Evolutionary conservation across 2,329 filamentous ascomycete species (phyloP).

Genomic region (Colletotrichum somersetense): DNA sequence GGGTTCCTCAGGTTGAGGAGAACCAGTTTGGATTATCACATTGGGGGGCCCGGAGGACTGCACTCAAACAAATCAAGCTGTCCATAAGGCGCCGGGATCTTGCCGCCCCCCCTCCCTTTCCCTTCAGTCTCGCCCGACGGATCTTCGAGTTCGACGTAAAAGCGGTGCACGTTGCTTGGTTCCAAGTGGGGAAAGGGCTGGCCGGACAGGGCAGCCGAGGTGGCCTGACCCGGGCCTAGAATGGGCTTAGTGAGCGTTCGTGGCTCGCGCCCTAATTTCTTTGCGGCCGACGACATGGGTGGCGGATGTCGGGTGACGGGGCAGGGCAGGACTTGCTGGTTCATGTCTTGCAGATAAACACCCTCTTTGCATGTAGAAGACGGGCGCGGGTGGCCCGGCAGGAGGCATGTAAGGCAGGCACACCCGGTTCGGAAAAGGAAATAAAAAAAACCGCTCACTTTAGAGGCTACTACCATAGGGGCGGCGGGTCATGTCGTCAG

Average conservation of each 20-base stretch:
- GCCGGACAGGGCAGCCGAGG: neutral
- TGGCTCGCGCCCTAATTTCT: neutral
- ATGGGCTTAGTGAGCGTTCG: neutral
- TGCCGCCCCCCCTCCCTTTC: neutral
- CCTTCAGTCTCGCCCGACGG: slow-evolving; percentile 4
- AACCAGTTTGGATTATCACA: neutral
- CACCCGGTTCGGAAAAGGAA: too few relatives aligned
- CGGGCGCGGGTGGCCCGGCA: neutral
- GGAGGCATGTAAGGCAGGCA: neutral
- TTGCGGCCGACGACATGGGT: neutral
- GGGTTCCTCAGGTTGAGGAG: too few relatives aligned
- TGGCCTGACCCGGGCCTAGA: neutral
- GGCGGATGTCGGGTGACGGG: neutral
- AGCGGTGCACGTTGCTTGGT: neutral
- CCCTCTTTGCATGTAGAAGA: neutral
- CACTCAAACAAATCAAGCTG: neutral
- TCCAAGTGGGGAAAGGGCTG: neutral
- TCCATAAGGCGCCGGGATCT: neutral
- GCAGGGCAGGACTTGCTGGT: neutral
- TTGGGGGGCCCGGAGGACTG: neutral
- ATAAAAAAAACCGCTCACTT: too few relatives aligned
- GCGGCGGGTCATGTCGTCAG: too few relatives aligned
- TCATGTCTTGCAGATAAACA: neutral
- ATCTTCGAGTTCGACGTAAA: neutral
- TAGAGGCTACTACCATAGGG: too few relatives aligned